Evolutionary conservation across 306 rosid species (phyloP).

Genomic region (Gillenia trifoliata): DNA sequence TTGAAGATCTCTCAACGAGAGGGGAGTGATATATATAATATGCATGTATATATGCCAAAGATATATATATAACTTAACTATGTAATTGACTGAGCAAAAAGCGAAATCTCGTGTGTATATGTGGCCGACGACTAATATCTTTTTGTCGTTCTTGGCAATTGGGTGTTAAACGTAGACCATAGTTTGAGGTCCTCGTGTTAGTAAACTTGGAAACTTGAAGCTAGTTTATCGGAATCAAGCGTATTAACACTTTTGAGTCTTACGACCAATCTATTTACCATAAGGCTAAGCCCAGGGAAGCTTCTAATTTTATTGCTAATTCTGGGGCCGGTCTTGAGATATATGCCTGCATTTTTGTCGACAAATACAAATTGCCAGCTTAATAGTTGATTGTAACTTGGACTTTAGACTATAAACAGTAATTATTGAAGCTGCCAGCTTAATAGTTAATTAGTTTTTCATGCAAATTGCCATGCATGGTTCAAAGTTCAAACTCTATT

Average conservation of each 20-base stretch:
- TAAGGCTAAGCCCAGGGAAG: neutral
- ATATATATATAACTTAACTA: neutral
- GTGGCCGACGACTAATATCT: neutral
- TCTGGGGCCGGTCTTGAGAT: neutral
- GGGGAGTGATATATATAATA: too few species aligned
- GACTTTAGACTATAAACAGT: too few species aligned
- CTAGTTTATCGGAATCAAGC: constrained; percentile 24
- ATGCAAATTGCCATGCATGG: neutral
- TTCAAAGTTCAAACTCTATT: neutral
- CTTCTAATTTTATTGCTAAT: neutral
- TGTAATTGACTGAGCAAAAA: neutral
- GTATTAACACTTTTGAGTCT: neutral
- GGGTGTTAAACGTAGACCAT: neutral
- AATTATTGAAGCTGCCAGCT: too few species aligned
- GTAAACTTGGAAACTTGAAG: constrained; percentile 2
- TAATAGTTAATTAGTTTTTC: too few species aligned
- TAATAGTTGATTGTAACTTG: too few species aligned
- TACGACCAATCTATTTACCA: neutral
- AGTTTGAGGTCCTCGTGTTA: neutral
- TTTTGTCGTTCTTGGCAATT: neutral
- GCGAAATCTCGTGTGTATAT: too few species aligned
- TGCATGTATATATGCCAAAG: neutral
- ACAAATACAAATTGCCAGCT: too few species aligned
- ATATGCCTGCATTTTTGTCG: too few species aligned
- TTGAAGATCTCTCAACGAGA: too few species aligned